Evolutionary conservation across 1,284 basidiomycete genomes (phyloP), one percentile per base, ranked within the genome.

Genomic region (Trichosporon faecale): DNA sequence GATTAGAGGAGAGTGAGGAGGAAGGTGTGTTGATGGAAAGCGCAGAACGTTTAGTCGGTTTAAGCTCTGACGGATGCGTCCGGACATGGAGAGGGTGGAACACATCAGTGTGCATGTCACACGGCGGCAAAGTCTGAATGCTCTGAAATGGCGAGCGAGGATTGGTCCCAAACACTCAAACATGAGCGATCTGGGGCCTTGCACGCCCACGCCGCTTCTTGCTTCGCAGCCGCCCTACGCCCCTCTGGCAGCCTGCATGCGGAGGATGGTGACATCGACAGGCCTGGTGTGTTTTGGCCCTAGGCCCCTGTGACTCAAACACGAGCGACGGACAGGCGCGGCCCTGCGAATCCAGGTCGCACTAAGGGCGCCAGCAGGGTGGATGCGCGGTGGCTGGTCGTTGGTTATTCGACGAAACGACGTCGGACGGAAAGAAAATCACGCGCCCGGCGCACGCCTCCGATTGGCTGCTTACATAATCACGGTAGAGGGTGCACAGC

Each of bases 121-220:
- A 33, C 57, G 29, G 27, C 16, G 27, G 57, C 57, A 11, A 31
- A n/a, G n/a, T n/a, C n/a, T n/a, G n/a, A n/a, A n/a, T n/a, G n/a
- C 57, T 29, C 18, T 12, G 57, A 27, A 18, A 61, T 61, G 57
- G 49, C 49, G 49, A 52, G 49, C 18, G 49, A 52, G 49, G 49
- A 61, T 61, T 61, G 57, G 57, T 29, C 27, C 57, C 27, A 61
- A 61, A 61, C 57, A 33, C 27, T 61, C 57, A 61, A 31, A 61
- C 57, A 61, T 61, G 57, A 61, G 57, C 57, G 29, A 61, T 61
- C 57, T 61, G 57, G 57, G 57, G 57, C 57, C 29, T 61, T 61
- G 49, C 49, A 23, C 49, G 49, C 49, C 49, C 49, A 25, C 21
- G 49, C 49, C 23, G 21, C 23, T 27, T 25, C 52, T 29, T 23